Conservation (phyloP, 768 basidiomycete genomes). For the Daedaleopsis nitida region DNA sequence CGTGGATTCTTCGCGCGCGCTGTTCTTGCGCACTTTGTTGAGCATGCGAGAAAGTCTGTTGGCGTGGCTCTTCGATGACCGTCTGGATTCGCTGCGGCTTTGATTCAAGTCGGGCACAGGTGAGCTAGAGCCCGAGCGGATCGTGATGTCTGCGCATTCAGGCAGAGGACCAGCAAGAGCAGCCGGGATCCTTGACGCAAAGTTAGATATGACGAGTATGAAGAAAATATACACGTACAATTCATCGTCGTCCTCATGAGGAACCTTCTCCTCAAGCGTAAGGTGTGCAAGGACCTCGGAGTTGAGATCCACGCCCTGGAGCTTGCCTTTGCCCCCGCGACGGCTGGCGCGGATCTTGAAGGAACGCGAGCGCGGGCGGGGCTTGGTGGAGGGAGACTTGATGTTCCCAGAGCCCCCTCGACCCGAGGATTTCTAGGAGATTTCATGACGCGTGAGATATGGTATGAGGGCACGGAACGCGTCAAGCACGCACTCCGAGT, state of each 20-base stretch:
- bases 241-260: conserved; percentile 31
- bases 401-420: conserved; percentile 88
- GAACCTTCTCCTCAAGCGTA: conserved; percentile 36
- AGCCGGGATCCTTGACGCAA: conserved; percentile 53
- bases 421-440: conserved; percentile 59
- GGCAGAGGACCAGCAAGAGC: conserved; percentile 37
- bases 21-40: conserved; percentile 24
- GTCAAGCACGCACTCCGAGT: conserved; percentile 2
- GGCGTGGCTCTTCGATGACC: conserved; percentile 15
- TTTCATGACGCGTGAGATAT: not conserved
- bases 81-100: conserved; percentile 19
- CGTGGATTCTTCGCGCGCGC: conserved; percentile 1
- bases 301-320: conserved; percentile 35
- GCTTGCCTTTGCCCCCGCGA: conserved; percentile 67
- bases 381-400: conserved; percentile 47
- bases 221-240: conserved; percentile 38
- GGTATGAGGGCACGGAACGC: not conserved
- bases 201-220: not conserved
- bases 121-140: conserved; percentile 38
- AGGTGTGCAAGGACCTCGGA: conserved; percentile 32
- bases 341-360: conserved; percentile 50
- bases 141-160: conserved; percentile 56
- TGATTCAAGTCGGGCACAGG: conserved; percentile 26
- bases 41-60: conserved; percentile 20
- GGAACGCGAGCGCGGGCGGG: conserved; percentile 43